Percentiles rank a stretch among this genome's conserved stretches.
Conservation (phyloP, 2,329 filamentous ascomycete genomes). For the Pseudogymnoascus sp. region DNA sequence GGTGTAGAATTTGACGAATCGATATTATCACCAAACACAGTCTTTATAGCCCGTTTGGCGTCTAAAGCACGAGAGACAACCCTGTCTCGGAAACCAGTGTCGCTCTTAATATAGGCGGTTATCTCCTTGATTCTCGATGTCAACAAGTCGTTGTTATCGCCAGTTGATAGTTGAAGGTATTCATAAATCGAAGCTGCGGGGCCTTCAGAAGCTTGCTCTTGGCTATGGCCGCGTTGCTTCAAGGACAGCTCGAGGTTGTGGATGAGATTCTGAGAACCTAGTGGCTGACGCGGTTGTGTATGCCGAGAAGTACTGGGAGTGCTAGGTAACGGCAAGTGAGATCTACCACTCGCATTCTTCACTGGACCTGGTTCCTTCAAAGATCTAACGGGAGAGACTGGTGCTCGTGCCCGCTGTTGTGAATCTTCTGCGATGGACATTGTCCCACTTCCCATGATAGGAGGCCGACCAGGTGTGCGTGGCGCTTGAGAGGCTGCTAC, state of each 20-base stretch:
- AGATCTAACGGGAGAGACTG: not conserved
- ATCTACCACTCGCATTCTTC: not conserved
- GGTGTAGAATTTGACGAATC: not conserved
- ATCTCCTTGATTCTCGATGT: not conserved
- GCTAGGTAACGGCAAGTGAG: not conserved
- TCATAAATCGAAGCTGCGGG: not conserved
- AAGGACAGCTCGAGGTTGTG: not conserved
- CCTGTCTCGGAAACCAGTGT: not conserved
- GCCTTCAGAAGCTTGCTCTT: not conserved
- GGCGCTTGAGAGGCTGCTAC: not conserved
- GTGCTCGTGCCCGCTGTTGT: not conserved
- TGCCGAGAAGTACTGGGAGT: not conserved
- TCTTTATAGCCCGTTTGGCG: not conserved
- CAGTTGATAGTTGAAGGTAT: not conserved
- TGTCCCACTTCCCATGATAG: conserved; percentile 1
- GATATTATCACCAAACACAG: not conserved
- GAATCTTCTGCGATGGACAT: not conserved
- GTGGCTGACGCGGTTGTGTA: not conserved
- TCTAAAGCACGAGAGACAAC: not conserved
- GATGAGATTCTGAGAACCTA: not conserved
- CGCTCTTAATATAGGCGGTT: not conserved
- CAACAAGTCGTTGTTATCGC: not conserved
- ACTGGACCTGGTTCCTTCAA: not conserved
- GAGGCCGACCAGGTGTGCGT: not conserved
- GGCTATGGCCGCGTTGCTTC: not conserved